A percentile compares a stretch with the other conserved stretches of the same genome.
phyloP scores from a whole-genome alignment of 2,329 filamentous ascomycete genomes.

The Ceratocystiopsis brevicomis region DNA sequence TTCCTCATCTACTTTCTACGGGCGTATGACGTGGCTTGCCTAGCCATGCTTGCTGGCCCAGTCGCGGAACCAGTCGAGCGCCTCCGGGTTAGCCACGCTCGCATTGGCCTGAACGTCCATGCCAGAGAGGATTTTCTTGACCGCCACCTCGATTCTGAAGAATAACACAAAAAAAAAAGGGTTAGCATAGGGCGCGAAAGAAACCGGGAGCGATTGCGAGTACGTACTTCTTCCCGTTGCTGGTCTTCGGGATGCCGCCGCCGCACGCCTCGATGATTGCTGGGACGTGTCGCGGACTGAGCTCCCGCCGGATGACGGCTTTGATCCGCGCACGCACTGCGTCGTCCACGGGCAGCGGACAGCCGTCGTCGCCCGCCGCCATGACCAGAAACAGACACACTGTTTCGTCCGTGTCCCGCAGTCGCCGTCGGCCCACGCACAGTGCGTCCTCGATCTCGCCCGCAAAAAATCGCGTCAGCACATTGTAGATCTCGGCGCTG shows the following conservation, averaged over 20 bases:
- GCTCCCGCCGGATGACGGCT: slow-evolving; percentile 36
- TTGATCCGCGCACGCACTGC: slow-evolving; percentile 22
- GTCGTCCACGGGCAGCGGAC: slow-evolving; percentile 32
- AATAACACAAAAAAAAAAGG: no score
- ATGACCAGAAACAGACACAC: slow-evolving; percentile 78
- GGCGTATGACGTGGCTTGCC: no score
- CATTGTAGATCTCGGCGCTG: slow-evolving; percentile 87
- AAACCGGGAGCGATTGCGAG: neutral
- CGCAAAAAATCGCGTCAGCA: slow-evolving; percentile 70
- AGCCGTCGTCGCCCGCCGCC: slow-evolving; percentile 3
- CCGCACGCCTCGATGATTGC: slow-evolving; percentile 57
- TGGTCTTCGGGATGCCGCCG: slow-evolving; percentile 71
- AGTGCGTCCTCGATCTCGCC: slow-evolving; percentile 66
- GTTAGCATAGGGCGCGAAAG: no score
- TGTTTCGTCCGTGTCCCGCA: slow-evolving; percentile 60
- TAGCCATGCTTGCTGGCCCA: slow-evolving; percentile 44
- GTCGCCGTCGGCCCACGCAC: slow-evolving; percentile 61
- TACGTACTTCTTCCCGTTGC: slow-evolving; percentile 84
- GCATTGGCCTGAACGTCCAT: slow-evolving; percentile 74
- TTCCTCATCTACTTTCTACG: neutral
- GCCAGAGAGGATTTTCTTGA: slow-evolving; percentile 63
- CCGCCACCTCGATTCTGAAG: slow-evolving; percentile 47
- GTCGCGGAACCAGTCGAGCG: slow-evolving; percentile 68
- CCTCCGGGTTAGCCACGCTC: slow-evolving; percentile 80
- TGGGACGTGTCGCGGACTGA: slow-evolving; percentile 81